Evolutionary conservation across 805 yeast genomes (phyloP).

Genomic region (Candida montana): DNA sequence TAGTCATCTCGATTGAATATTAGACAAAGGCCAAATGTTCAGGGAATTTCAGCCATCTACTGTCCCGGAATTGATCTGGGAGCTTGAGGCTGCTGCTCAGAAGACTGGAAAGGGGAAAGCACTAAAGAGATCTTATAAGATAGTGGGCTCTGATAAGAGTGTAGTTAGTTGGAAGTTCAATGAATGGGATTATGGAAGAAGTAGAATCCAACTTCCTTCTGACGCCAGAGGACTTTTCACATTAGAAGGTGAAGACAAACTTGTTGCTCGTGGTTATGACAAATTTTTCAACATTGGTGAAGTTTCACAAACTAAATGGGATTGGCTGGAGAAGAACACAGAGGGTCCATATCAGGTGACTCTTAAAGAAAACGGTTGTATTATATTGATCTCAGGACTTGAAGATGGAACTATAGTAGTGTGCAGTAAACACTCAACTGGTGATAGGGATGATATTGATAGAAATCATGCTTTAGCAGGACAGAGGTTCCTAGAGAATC

Average conservation of each 20-base stretch:
- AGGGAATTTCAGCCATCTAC: constrained; percentile 9
- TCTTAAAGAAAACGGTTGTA: constrained; percentile 91
- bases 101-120: constrained; percentile 28
- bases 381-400: constrained; percentile 74
- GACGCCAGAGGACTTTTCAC: constrained; percentile 84
- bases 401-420: constrained; percentile 74
- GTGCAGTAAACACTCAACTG: constrained; percentile 89
- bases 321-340: constrained; percentile 40
- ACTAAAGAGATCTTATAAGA: constrained; percentile 23
- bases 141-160: constrained; percentile 22
- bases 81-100: constrained; percentile 13
- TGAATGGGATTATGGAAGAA: constrained; percentile 79
- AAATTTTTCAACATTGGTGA: constrained; percentile 88
- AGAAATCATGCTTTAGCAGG: constrained; percentile 78
- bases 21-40: constrained; percentile 3
- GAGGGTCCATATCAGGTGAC: constrained; percentile 78
- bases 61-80: constrained; percentile 8
- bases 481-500: constrained; percentile 47
- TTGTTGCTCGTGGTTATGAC: constrained; percentile 85
- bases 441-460: constrained; percentile 46
- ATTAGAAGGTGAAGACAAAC: constrained; percentile 28
- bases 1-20: too few relatives aligned
- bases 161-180: constrained; percentile 70
- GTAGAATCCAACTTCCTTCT: constrained; percentile 53
- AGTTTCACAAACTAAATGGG: constrained; percentile 45